A percentile compares a stretch with the other conserved stretches of the same genome.
Conservation (phyloP, 495 filamentous ascomycete genomes). For the Neurospora sublineolata region DNA sequence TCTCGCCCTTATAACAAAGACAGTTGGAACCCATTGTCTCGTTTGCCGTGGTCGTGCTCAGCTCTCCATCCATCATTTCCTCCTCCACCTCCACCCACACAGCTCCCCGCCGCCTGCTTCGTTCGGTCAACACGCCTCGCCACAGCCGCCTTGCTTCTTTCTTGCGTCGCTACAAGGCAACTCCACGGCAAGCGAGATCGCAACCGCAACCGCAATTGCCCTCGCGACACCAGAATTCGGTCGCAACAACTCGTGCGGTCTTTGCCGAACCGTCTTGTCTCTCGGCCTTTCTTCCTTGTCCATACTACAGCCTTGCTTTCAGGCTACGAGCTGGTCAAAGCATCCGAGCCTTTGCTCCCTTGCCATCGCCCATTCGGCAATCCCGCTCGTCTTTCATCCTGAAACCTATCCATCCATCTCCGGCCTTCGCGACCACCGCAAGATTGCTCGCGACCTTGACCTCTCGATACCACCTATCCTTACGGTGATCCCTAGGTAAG, state of each 20-base stretch:
- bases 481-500: not conserved
- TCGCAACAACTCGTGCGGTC: not conserved
- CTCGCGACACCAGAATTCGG: not conserved
- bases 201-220: not conserved
- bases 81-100: not conserved
- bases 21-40: not conserved
- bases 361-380: not conserved
- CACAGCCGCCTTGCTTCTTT: not conserved
- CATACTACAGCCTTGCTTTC: not conserved
- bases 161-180: not conserved
- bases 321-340: not conserved
- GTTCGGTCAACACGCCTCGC: not conserved
- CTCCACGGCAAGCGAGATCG: not conserved
- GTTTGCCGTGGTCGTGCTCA: not conserved
- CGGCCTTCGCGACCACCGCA: not conserved
- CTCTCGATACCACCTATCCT: not conserved
- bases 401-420: not conserved
- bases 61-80: not conserved
- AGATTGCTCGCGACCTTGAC: not conserved
- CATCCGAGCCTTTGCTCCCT: not conserved
- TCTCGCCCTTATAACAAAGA: not conserved
- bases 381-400: not conserved
- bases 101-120: not conserved
- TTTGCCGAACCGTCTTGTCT: not conserved
- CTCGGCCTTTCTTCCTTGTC: constrained; percentile 9